A percentile compares a stretch with the other conserved stretches of the same genome.
Conservation (phyloP, 352 stramenopile species). For the Phytophthora uliginosa region DNA sequence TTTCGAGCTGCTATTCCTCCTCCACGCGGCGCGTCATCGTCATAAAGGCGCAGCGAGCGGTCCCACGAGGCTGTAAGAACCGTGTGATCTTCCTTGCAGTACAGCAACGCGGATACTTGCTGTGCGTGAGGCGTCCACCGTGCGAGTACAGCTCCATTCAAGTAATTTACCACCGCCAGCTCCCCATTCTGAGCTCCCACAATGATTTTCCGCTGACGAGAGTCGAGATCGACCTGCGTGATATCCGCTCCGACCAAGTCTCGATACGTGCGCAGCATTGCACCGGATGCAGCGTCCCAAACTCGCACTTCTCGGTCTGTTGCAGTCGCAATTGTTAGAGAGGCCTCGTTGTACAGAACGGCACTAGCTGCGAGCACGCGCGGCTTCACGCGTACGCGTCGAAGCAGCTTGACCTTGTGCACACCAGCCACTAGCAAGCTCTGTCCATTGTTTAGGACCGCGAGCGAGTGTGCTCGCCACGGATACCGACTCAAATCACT, state of each 20-base stretch:
- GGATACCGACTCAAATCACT: conserved; percentile 68
- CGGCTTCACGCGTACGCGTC: conserved; percentile 72
- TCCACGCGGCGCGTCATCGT: conserved; percentile 59
- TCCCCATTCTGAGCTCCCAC: conserved; percentile 75
- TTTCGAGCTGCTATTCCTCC: conserved; percentile 47
- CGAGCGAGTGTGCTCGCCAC: conserved; percentile 75
- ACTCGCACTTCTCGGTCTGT: conserved; percentile 76
- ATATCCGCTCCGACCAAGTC: conserved; percentile 67
- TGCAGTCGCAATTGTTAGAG: conserved; percentile 74
- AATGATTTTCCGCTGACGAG: conserved; percentile 76
- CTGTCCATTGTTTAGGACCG: conserved; percentile 71
- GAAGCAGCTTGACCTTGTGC: conserved; percentile 81
- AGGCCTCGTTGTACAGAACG: conserved; percentile 76
- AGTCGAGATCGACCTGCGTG: conserved; percentile 77
- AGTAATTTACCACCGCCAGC: conserved; percentile 77
- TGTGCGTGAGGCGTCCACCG: conserved; percentile 73
- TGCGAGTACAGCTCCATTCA: conserved; percentile 77
- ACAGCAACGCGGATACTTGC: conserved; percentile 70
- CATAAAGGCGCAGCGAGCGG: conserved; percentile 74
- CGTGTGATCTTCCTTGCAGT: conserved; percentile 82
- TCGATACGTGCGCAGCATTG: conserved; percentile 70
- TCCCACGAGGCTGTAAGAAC: conserved; percentile 85
- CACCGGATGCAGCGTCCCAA: conserved; percentile 70
- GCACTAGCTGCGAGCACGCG: conserved; percentile 66
- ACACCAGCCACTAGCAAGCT: conserved; percentile 63